Evolutionary conservation across 495 filamentous ascomycete genomes (phyloP).

Genomic region (Penicillium simplicissimum): DNA sequence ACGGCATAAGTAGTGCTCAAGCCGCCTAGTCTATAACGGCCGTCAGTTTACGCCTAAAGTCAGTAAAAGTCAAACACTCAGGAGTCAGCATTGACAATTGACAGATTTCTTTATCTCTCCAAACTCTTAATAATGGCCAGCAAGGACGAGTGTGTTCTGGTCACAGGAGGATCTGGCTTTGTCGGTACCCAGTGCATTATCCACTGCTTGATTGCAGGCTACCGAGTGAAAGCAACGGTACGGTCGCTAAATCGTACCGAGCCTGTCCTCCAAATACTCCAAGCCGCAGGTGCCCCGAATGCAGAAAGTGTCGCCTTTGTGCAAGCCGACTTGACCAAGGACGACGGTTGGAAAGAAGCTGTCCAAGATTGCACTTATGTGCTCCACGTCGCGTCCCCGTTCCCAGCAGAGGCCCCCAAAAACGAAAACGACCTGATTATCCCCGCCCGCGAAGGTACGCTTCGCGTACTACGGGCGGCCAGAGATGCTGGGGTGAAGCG

Average conservation of each 20-base stretch:
- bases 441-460: slow-evolving; percentile 16
- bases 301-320: slow-evolving; percentile 8
- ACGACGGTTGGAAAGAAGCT: slow-evolving; percentile 16
- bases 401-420: slow-evolving; percentile 7
- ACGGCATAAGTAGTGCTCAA: background rate
- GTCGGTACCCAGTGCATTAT: slow-evolving; percentile 11
- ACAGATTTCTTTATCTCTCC: background rate
- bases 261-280: background rate
- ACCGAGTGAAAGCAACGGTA: slow-evolving; percentile 11
- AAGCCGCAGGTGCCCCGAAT: slow-evolving; percentile 1
- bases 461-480: slow-evolving; percentile 14
- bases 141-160: slow-evolving; percentile 7
- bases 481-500: slow-evolving; percentile 12
- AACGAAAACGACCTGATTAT: slow-evolving; percentile 14
- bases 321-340: slow-evolving; percentile 12
- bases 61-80: background rate
- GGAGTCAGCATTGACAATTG: no score
- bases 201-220: slow-evolving; percentile 11
- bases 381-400: slow-evolving; percentile 16
- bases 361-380: slow-evolving; percentile 14
- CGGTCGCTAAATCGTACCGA: slow-evolving; percentile 11
- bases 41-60: background rate
- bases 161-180: slow-evolving; percentile 18
- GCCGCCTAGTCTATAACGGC: background rate
- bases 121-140: background rate